Evolutionary conservation across 1,139 yeast genomes (phyloP).

Genomic region (Taphrina betulina): DNA sequence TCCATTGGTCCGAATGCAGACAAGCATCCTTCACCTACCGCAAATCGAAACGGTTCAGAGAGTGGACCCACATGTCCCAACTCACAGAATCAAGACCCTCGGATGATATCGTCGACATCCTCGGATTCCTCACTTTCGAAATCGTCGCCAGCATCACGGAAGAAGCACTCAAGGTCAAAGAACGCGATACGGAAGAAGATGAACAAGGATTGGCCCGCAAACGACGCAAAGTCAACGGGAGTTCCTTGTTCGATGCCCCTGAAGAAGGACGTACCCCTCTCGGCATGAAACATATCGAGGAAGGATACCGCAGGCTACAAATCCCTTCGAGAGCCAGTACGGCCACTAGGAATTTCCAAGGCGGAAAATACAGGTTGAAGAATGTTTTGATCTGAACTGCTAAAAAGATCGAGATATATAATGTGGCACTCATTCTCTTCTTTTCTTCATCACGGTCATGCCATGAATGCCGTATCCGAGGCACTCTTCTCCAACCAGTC

Average conservation of each 20-base stretch:
- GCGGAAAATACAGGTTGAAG: slow-evolving; percentile 22
- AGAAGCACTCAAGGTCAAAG: slow-evolving; percentile 77
- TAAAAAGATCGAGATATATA: too few species aligned
- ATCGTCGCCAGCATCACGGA: slow-evolving; percentile 93
- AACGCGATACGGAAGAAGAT: slow-evolving; percentile 51
- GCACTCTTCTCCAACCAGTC: slow-evolving; percentile 12
- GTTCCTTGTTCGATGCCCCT: slow-evolving; percentile 83
- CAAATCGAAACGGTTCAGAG: slow-evolving; percentile 86
- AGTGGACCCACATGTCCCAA: slow-evolving; percentile 89
- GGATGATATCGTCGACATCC: slow-evolving; percentile 93
- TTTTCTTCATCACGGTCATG: too few species aligned
- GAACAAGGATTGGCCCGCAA: slow-evolving; percentile 41
- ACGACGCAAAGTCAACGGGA: slow-evolving; percentile 43
- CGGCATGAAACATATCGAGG: slow-evolving; percentile 78
- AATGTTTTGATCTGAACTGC: slow-evolving; percentile 12
- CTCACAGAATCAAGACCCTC: slow-evolving; percentile 88
- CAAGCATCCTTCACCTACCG: slow-evolving; percentile 96
- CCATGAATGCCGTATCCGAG: slow-evolving; percentile 39
- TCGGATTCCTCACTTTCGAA: slow-evolving; percentile 93
- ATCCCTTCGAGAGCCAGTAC: slow-evolving; percentile 13
- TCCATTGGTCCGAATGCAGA: slow-evolving; percentile 98
- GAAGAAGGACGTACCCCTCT: slow-evolving; percentile 84
- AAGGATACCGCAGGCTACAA: slow-evolving; percentile 87
- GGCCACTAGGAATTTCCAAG: slow-evolving; percentile 19
- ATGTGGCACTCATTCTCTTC: too few species aligned